Base-by-base conservation (phyloP, 2,329 filamentous ascomycete species). In the Ceratocystis smalleyi region DNA sequence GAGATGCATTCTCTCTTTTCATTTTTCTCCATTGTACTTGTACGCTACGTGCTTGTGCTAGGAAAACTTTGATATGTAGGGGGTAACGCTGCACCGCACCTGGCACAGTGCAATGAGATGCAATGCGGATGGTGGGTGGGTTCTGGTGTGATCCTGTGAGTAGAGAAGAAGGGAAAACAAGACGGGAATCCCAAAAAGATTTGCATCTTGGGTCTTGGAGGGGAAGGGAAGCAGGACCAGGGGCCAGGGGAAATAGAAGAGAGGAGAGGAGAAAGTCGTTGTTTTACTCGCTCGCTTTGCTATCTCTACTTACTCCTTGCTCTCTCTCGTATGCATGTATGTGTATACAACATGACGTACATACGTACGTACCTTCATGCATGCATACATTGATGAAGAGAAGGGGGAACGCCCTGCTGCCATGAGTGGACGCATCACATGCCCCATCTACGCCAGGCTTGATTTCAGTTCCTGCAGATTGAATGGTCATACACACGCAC, bases 381-480 rank as follows among this genome's bases (percentile, higher is more conserved):
- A 51, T 19, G 10, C 47, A 51, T 51, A 22, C 47, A 51, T 19
- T 19, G 47, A 19, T 19, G 47, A 24, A 6, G n/a, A 51, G 47
- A 51, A n/a, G n/a, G 4, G 45, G 47, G 61, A 51, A 24, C 22
- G 47, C 47, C 19, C 24, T 51, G 22, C 19, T 24, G 19, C 54
- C 24, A 57, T 19, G 17, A 35, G 32, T n/a, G 12, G 27, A n/a
- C 7, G 22, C 30, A 57, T 32, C 54, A 32, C 15, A 57, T 57
- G 6, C 54, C 8, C 54, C 30, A n/a, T 17, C 27, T 12, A 8
- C 27, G 30, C 54, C 54, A 12, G 54, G 27, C 10, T 12, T 57
- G 54, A 57, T 57, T 57, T 57, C 24, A 57, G 54, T 57, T 57
- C 54, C 54, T 57, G 54, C 54, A 57, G 54, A 15, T 57, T 27